A percentile compares a stretch with the other conserved stretches of the same genome.
Evolutionary conservation across 495 filamentous ascomycete genomes (phyloP).

Genomic region (Penicillium angulare): DNA sequence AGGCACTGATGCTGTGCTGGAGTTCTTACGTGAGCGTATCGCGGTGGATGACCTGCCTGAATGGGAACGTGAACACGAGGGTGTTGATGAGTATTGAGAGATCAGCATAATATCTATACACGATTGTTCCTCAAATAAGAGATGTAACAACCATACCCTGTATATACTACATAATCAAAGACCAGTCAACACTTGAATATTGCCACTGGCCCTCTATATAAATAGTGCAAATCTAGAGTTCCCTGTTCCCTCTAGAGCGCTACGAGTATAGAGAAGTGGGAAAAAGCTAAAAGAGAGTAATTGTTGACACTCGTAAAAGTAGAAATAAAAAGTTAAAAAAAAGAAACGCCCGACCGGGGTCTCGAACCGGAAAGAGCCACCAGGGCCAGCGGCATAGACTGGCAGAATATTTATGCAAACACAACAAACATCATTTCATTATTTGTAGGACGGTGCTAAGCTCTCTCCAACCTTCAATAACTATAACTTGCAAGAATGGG

Average conservation of each 20-base stretch:
- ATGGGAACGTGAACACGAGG: constrained; percentile 32
- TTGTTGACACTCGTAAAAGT: no score
- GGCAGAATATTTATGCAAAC: constrained; percentile 16
- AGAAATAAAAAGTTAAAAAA: no score
- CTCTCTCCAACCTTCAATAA: background rate
- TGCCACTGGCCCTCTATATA: no score
- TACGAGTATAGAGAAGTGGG: no score
- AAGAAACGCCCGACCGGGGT: no score
- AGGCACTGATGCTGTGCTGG: constrained; percentile 81
- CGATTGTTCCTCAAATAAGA: background rate
- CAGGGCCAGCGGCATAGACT: background rate
- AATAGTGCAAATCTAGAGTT: no score
- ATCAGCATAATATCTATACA: background rate
- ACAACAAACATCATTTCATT: constrained; percentile 16
- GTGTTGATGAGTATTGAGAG: constrained; percentile 10
- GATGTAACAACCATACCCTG: background rate
- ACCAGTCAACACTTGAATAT: no score
- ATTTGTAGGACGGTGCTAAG: constrained; percentile 2
- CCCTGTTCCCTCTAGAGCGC: no score
- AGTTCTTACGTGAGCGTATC: constrained; percentile 78
- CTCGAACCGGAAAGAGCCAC: no score
- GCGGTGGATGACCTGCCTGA: constrained; percentile 57
- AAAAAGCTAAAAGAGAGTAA: no score
- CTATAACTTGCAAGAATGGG: constrained; percentile 29
- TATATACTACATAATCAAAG: constrained; percentile 5